Evolutionary conservation across 2,329 filamentous ascomycete species (phyloP), one percentile per base, ranked within the genome.

Genomic region (Uncinocarpus reesii): DNA sequence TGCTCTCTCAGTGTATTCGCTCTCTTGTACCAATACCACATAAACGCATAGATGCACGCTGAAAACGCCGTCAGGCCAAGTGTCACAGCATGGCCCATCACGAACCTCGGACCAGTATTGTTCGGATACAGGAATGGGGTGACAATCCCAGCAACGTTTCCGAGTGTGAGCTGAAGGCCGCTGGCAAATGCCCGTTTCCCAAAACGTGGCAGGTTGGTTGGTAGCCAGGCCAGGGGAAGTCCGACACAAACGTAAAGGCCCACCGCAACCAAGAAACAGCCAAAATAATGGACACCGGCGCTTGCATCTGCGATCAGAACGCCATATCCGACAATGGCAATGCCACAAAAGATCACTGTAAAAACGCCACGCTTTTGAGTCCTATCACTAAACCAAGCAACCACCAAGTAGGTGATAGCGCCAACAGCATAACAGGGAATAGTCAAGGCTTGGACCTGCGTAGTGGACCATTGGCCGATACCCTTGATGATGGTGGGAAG

Each of bases 401-500:
- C 71, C 7, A 71, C 53, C 61, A 89, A 76, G 61, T 87, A 89
- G 0, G 75, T 77, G 4, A 81, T 71, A 0, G 84, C 84, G 3
- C 84, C 85, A 3, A 87, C 62, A 4, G 79, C 78, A 61, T 89
- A 89, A 63, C 83, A 86, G 0, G 85, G 85, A 40, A 90, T 83
- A 0, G 85, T 89, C 28, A 89, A 74, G 26, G 85, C 77, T 62
- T 89, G 84, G 4, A 86, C 77, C 58, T 84, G 72, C 0, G 83
- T 76, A 0, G 71, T 70, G 0, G 77, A 72, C 71, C 83, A 86
- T 18, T 50, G 2, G 2, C 83, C 81, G 44, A 89, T 76, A 3
- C 75, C 79, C 35, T 77, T 71, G 62, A 90, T 86, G 55, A 90
- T 89, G 3, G 83, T 87, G 0, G 85, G 85, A 37, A 90, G 66